Conservation (phyloP, 1,284 basidiomycete genomes). For the Cutaneotrichosporon arboriforme region DNA sequence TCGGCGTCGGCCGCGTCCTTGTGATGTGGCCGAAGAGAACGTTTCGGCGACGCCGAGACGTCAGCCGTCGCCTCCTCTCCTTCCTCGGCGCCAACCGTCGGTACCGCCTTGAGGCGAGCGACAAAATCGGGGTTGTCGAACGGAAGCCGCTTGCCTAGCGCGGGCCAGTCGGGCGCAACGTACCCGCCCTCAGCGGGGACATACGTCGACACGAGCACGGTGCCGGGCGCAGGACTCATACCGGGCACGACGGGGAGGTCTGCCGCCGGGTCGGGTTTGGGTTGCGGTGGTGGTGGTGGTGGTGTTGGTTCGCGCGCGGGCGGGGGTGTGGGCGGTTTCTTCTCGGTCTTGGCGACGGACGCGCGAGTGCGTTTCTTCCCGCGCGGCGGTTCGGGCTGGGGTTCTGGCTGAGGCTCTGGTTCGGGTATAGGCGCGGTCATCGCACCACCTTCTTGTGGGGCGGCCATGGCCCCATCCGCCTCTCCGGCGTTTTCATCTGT, state of each 20-base stretch:
- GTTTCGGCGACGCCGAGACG: neutral
- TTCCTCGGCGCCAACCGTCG: neutral
- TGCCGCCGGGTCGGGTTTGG: slow-evolving; percentile 4
- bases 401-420: neutral
- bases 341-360: slow-evolving; percentile 9
- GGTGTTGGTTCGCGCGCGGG: slow-evolving; percentile 9
- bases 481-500: neutral
- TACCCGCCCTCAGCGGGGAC: slow-evolving; percentile 27
- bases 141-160: slow-evolving; percentile 26
- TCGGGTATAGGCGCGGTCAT: neutral
- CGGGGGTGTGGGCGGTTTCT: neutral
- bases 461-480: too few species aligned
- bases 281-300: slow-evolving; percentile 9
- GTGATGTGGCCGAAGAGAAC: neutral
- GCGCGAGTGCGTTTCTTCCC: slow-evolving; percentile 19
- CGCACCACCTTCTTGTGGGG: neutral
- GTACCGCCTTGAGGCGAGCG: slow-evolving; percentile 6
- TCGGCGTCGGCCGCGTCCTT: too few species aligned
- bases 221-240: slow-evolving; percentile 26
- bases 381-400: neutral
- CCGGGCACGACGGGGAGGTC: slow-evolving; percentile 27
- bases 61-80: neutral
- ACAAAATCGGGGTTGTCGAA: slow-evolving; percentile 32
- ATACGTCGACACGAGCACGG: slow-evolving; percentile 35
- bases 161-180: slow-evolving; percentile 31